Conservation (phyloP, 306 rosid genomes). For the Datisca glomerata region DNA sequence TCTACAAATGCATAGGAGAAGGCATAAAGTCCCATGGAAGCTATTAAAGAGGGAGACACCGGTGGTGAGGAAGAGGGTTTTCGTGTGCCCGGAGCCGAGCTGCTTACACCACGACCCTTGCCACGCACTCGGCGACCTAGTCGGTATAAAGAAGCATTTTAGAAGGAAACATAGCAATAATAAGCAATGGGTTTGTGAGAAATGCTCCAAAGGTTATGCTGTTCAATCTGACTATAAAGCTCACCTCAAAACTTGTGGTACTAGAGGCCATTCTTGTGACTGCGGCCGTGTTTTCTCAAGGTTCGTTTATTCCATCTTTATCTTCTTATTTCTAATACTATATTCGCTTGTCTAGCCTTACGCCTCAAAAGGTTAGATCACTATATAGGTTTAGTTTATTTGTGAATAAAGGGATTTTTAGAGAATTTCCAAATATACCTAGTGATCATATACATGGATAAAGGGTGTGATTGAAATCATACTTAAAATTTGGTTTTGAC, state of each 20-base stretch:
- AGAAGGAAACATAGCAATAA: conserved; percentile 88
- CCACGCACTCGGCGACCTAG: conserved; percentile 96
- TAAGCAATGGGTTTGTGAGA: conserved; percentile 92
- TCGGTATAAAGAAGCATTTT: conserved; percentile 92
- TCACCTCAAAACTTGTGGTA: conserved; percentile 96
- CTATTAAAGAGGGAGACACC: conserved; percentile 85
- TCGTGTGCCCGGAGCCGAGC: conserved; percentile 90
- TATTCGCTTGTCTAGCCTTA: too few species aligned
- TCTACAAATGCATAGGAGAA: conserved; percentile 93
- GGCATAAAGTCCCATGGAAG: conserved; percentile 99
- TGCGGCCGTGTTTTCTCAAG: conserved; percentile 97
- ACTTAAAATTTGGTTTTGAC: conserved; percentile 50
- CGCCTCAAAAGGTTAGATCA: too few species aligned
- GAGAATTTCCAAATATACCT: too few species aligned
- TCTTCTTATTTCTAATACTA: too few species aligned
- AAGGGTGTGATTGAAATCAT: too few species aligned
- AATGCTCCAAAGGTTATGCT: conserved; percentile 85
- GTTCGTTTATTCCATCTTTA: too few species aligned
- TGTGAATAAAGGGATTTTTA: too few species aligned
- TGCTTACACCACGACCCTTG: conserved; percentile 95
- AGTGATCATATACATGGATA: too few species aligned
- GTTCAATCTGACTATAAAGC: conserved; percentile 98
- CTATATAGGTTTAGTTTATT: too few species aligned
- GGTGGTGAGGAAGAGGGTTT: conserved; percentile 71
- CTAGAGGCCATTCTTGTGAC: conserved; percentile 94